Evolutionary conservation across 78 protist species (phyloP).

Genomic region (Protostelium mycophagum): DNA sequence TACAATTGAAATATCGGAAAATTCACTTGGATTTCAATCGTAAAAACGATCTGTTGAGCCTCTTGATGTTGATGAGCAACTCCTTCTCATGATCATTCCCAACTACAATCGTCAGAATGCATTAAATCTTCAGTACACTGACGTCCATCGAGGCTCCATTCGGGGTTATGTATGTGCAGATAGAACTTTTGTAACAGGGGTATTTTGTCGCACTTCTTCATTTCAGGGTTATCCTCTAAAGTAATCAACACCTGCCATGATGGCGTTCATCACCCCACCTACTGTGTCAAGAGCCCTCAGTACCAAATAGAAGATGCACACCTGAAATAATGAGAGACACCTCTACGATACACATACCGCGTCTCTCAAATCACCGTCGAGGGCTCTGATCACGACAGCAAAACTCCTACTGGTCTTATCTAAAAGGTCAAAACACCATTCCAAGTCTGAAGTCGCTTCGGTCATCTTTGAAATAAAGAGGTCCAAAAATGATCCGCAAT

Average conservation of each 20-base stretch:
- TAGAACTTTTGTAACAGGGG: constrained; percentile 44
- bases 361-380: constrained; percentile 58
- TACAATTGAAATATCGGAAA: too few species aligned
- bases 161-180: constrained; percentile 10
- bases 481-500: too few species aligned
- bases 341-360: constrained; percentile 40
- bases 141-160: constrained; percentile 7
- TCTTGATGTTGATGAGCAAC: constrained; percentile 58
- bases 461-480: too few species aligned
- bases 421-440: constrained; percentile 55
- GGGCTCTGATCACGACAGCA: constrained; percentile 74
- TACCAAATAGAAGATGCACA: constrained; percentile 91
- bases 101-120: constrained; percentile 16
- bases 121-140: background rate
- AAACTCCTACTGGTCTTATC: constrained; percentile 69
- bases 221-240: constrained; percentile 30
- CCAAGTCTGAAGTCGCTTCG: too few species aligned
- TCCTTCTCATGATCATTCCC: constrained; percentile 63
- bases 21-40: constrained; percentile 23
- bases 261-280: constrained; percentile 93
- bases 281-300: constrained; percentile 93
- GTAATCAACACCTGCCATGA: constrained; percentile 36
- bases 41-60: constrained; percentile 39
- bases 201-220: constrained; percentile 30
- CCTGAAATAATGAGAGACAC: background rate